Percentiles rank a stretch among this genome's conserved stretches.
These are phyloP conservation scores for Mimosa pudica DNA, from an alignment of 306 rosid genomes.

Conservation along the genomic window DNA sequence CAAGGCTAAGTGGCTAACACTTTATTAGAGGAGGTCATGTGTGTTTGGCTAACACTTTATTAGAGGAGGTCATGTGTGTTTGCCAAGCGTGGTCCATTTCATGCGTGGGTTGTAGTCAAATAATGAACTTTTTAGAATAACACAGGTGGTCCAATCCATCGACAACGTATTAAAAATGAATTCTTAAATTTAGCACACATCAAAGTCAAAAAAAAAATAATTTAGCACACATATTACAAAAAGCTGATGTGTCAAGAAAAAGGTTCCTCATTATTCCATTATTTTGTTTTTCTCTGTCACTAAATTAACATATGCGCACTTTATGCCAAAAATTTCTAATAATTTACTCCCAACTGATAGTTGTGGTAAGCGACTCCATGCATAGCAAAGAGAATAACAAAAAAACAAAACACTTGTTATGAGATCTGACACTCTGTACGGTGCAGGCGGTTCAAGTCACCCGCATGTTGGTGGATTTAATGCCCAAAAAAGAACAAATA, in stretches of 20 bases:
- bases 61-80: not conserved
- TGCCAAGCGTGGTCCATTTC: not conserved
- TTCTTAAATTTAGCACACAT: not conserved
- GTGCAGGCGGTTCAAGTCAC: too few relatives aligned
- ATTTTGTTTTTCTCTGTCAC: not conserved
- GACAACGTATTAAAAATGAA: not conserved
- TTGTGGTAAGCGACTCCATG: too few relatives aligned
- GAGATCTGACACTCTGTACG: too few relatives aligned
- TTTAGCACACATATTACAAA: not conserved
- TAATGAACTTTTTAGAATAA: not conserved
- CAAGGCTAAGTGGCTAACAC: not conserved
- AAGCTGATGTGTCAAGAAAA: not conserved
- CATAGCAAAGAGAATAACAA: too few relatives aligned
- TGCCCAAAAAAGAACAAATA: too few relatives aligned
- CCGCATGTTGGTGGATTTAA: too few relatives aligned
- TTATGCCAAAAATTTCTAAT: not conserved
- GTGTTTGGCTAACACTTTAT: not conserved
- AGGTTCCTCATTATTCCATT: not conserved
- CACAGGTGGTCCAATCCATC: conserved; percentile 13
- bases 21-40: not conserved
- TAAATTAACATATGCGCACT: too few relatives aligned
- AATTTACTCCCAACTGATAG: too few relatives aligned
- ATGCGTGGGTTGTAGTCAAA: not conserved
- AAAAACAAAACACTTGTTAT: too few relatives aligned
- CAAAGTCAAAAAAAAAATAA: too few relatives aligned